Conservation (phyloP, 768 basidiomycete genomes). For the Psilocybe cubensis region DNA sequence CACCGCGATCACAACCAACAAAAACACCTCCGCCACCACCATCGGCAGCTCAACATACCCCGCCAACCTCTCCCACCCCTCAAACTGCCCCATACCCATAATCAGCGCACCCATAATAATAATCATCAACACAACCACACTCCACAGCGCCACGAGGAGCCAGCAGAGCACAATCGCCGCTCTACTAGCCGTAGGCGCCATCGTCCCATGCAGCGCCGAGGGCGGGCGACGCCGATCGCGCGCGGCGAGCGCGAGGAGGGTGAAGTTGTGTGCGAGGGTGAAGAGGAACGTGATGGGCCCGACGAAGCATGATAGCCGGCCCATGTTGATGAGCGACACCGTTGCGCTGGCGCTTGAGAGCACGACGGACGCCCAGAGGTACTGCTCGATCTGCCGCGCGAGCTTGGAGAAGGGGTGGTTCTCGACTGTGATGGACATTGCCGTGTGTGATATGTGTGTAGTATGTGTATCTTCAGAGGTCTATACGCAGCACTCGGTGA, state of each 20-base stretch:
- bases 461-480: neutral
- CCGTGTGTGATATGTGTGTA: neutral
- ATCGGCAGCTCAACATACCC: slow-evolving; percentile 28
- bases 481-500: neutral
- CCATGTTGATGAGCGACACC: slow-evolving; percentile 24
- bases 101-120: slow-evolving; percentile 21
- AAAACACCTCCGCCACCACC: slow-evolving; percentile 20
- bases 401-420: slow-evolving; percentile 23
- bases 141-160: slow-evolving; percentile 22
- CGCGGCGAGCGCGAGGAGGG: slow-evolving; percentile 16
- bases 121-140: slow-evolving; percentile 17
- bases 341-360: slow-evolving; percentile 18
- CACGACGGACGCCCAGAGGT: slow-evolving; percentile 23
- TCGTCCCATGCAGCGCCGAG: slow-evolving; percentile 15
- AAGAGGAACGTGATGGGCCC: slow-evolving; percentile 23
- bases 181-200: slow-evolving; percentile 23
- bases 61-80: slow-evolving; percentile 25
- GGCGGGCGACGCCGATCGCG: slow-evolving; percentile 19
- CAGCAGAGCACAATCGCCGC: slow-evolving; percentile 20
- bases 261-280: slow-evolving; percentile 21
- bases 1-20: slow-evolving; percentile 20
- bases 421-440: slow-evolving; percentile 16
- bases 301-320: slow-evolving; percentile 24
- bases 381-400: slow-evolving; percentile 20
- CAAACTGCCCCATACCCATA: slow-evolving; percentile 14